Evolutionary conservation across 106 monocot species (phyloP).

Genomic region (Platanthera zijinensis): DNA sequence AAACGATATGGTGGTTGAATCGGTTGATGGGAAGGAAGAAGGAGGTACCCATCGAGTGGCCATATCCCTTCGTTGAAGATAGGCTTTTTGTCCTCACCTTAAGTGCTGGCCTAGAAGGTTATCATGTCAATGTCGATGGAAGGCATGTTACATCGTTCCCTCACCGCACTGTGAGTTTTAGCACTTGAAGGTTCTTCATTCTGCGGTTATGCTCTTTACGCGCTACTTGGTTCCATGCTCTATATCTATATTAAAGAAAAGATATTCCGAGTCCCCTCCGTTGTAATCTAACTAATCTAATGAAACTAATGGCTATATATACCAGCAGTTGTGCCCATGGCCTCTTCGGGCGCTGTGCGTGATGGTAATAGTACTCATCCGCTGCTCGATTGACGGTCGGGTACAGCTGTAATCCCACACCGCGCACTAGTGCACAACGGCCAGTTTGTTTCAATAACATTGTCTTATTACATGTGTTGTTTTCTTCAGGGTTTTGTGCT

Average conservation of each 20-base stretch:
- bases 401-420: too few relatives aligned
- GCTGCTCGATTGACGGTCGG: too few relatives aligned
- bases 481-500: conserved; percentile 77
- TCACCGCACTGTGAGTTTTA: conserved; percentile 69
- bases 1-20: conserved; percentile 83
- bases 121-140: conserved; percentile 91
- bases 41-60: conserved; percentile 85
- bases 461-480: neutral
- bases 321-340: too few relatives aligned
- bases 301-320: too few relatives aligned
- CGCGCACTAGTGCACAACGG: too few relatives aligned
- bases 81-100: conserved; percentile 86
- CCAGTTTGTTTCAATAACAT: too few relatives aligned
- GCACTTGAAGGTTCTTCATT: neutral
- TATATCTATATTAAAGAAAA: neutral
- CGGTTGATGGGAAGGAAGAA: conserved; percentile 84
- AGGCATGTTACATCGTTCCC: conserved; percentile 89
- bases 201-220: neutral
- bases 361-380: too few relatives aligned
- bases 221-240: neutral
- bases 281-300: too few relatives aligned
- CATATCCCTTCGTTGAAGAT: conserved; percentile 80
- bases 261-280: too few relatives aligned
- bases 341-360: too few relatives aligned
- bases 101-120: conserved; percentile 91